Conservation (phyloP, 2,329 filamentous ascomycete genomes). For the Cryphonectria parasitica region DNA sequence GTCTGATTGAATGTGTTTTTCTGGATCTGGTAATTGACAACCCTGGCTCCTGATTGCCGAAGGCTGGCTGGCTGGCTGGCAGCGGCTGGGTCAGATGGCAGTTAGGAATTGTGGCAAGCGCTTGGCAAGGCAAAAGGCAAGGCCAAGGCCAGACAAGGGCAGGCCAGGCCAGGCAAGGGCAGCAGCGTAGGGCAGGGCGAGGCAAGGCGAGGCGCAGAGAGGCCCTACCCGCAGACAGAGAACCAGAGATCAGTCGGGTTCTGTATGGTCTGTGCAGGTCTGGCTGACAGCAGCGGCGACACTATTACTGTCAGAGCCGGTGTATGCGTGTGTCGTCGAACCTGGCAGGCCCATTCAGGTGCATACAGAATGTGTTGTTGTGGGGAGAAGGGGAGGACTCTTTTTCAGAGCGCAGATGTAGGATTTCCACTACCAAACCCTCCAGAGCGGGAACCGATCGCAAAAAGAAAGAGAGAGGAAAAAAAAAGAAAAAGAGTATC, state of each 20-base stretch:
- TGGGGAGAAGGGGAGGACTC: background rate
- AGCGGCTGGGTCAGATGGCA: constrained; percentile 1
- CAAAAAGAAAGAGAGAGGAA: too few species aligned
- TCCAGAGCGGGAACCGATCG: background rate
- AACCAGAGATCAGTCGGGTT: background rate
- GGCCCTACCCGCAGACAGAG: too few species aligned
- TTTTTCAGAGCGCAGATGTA: background rate
- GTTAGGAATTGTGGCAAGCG: background rate
- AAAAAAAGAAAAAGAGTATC: background rate
- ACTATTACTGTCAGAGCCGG: constrained; percentile 6
- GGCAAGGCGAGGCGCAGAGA: background rate
- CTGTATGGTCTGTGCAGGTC: constrained; percentile 7
- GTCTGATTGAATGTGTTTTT: constrained; percentile 11
- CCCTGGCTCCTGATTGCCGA: constrained; percentile 14
- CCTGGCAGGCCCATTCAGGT: background rate
- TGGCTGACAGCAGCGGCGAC: constrained; percentile 25
- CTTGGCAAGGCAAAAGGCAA: constrained; percentile 9
- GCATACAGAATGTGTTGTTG: background rate
- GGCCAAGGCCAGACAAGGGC: background rate
- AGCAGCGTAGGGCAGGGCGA: background rate
- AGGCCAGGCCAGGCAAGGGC: background rate
- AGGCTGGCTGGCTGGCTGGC: constrained; percentile 8
- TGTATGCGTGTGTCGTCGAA: background rate
- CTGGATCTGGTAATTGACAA: constrained; percentile 15
- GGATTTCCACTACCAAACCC: background rate